Conservation (phyloP, 1,284 basidiomycete genomes). For the Ganoderma resinaceum region DNA sequence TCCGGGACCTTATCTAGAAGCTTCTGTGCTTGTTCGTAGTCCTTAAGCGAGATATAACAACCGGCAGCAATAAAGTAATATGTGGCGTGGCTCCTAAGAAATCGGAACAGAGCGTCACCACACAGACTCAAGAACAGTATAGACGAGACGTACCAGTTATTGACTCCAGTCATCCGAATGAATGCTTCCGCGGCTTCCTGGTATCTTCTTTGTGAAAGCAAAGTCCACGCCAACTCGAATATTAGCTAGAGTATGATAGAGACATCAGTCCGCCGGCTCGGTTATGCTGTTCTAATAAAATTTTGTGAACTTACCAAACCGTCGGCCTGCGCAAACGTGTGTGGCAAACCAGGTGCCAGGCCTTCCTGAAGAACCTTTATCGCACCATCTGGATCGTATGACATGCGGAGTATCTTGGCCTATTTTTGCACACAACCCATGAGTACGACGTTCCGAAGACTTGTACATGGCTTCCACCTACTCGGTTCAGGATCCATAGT, state of each 20-base stretch:
- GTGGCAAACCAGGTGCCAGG: slow-evolving; percentile 55
- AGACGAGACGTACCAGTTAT: slow-evolving; percentile 60
- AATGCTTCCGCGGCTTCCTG: slow-evolving; percentile 73
- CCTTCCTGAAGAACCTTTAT: slow-evolving; percentile 69
- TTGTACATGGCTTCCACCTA: slow-evolving; percentile 37
- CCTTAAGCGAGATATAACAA: slow-evolving; percentile 63
- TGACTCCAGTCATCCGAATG: slow-evolving; percentile 67
- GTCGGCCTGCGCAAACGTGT: slow-evolving; percentile 74
- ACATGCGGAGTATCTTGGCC: slow-evolving; percentile 81
- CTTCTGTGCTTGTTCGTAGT: slow-evolving; percentile 59
- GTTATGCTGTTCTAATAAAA: neutral
- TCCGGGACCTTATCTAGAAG: slow-evolving; percentile 69
- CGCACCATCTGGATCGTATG: slow-evolving; percentile 64
- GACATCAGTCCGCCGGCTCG: neutral
- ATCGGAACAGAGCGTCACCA: neutral
- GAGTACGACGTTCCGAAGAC: neutral
- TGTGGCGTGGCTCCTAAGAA: slow-evolving; percentile 72
- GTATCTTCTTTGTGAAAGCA: slow-evolving; percentile 69
- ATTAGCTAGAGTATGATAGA: slow-evolving; percentile 53
- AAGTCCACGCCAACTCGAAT: slow-evolving; percentile 81
- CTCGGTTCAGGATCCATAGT: slow-evolving; percentile 78
- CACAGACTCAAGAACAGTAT: slow-evolving; percentile 1
- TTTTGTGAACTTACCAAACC: slow-evolving; percentile 54
- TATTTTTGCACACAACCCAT: slow-evolving; percentile 35
- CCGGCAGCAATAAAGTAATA: slow-evolving; percentile 79